phyloP scores from a whole-genome alignment of 2,329 filamentous ascomycete species.

The Diaporthe sp. region DNA sequence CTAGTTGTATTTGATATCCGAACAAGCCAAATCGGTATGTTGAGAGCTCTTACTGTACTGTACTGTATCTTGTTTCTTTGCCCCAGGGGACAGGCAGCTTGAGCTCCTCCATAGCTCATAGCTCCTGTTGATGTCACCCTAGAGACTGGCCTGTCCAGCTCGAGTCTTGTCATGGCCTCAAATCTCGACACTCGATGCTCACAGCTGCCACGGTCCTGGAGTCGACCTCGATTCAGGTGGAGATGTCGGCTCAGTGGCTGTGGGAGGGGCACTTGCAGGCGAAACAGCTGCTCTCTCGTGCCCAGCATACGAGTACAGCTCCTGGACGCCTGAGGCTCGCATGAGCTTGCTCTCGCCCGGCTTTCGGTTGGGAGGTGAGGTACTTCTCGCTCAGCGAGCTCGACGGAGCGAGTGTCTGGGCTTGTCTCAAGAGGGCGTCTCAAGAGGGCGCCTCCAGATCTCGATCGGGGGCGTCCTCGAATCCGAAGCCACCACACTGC shows the following conservation, averaged over 20 bases:
- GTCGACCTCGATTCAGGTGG: background rate
- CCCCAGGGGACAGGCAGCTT: background rate
- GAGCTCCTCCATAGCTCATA: conserved; percentile 21
- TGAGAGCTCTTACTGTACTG: conserved; percentile 9
- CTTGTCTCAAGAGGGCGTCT: conserved; percentile 12
- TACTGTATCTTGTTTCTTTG: background rate
- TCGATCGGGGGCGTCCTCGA: conserved; percentile 13
- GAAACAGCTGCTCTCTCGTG: background rate
- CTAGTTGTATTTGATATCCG: conserved; percentile 7
- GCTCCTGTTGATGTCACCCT: conserved; percentile 1
- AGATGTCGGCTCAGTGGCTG: background rate
- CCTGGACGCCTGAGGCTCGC: background rate
- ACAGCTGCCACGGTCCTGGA: background rate
- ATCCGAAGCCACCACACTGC: conserved; percentile 13
- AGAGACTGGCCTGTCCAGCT: background rate
- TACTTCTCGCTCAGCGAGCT: background rate
- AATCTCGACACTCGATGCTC: background rate
- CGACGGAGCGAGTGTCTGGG: conserved; percentile 5
- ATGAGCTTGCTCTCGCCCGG: conserved; percentile 9
- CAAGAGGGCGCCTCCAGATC: conserved; percentile 3
- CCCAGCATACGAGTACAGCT: background rate
- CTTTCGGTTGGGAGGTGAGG: background rate
- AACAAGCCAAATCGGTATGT: conserved; percentile 14
- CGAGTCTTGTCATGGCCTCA: background rate
- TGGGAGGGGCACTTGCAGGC: background rate